A percentile compares a stretch with the other conserved stretches of the same genome.
phyloP scores from a whole-genome alignment of 1,284 basidiomycete genomes.

The Phellopilus nigrolimitatus region DNA sequence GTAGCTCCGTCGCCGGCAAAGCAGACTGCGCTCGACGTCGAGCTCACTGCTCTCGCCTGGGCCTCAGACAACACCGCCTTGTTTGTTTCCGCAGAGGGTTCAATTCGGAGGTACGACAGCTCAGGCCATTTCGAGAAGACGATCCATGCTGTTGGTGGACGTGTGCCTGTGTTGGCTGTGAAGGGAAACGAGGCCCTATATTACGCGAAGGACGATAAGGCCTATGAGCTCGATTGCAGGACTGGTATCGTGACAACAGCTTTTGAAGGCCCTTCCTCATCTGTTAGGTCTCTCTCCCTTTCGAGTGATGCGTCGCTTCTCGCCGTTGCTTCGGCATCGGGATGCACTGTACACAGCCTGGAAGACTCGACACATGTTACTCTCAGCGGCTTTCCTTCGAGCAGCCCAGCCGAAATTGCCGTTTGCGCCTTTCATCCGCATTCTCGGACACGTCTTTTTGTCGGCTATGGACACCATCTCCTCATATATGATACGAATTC shows the following conservation, averaged over 20 bases:
- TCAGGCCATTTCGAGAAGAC: conserved; percentile 39
- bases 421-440: conserved; percentile 58
- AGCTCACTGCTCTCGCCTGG: conserved; percentile 46
- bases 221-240: conserved; percentile 60
- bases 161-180: conserved; percentile 38
- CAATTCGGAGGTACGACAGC: conserved; percentile 50
- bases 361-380: conserved; percentile 41
- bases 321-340: conserved; percentile 46
- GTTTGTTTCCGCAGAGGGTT: conserved; percentile 43
- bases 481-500: conserved; percentile 58
- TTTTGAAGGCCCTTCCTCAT: conserved; percentile 55
- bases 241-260: conserved; percentile 49
- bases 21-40: conserved; percentile 34
- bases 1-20: conserved; percentile 34
- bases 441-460: conserved; percentile 49
- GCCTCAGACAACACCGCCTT: conserved; percentile 47
- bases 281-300: conserved; percentile 48
- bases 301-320: conserved; percentile 56
- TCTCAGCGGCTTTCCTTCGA: conserved; percentile 43
- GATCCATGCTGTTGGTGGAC: conserved; percentile 32
- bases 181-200: conserved; percentile 47
- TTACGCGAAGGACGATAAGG: conserved; percentile 42
- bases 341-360: conserved; percentile 58
- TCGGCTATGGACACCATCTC: conserved; percentile 49
- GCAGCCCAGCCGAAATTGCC: conserved; percentile 30